Evolutionary conservation across 129 eudicot species (phyloP).

Genomic region (Helianthus tuberosus): DNA sequence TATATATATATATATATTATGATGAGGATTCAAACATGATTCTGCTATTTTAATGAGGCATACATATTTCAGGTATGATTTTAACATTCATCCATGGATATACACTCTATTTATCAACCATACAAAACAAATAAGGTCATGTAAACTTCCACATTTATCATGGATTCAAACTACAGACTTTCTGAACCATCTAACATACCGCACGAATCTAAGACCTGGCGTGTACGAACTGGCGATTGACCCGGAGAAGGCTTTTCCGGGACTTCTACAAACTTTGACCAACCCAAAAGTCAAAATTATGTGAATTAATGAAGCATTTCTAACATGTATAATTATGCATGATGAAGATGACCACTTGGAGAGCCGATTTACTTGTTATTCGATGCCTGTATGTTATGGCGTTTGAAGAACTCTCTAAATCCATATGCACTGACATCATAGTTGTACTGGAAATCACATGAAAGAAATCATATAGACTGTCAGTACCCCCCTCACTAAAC

Average conservation of each 20-base stretch:
- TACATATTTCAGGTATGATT: background rate
- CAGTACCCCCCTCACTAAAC: constrained; percentile 10
- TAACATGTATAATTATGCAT: constrained; percentile 6
- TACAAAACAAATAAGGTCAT: background rate
- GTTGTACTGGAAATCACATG: constrained; percentile 57
- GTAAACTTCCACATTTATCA: background rate
- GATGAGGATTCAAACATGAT: too few relatives aligned
- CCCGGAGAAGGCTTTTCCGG: background rate
- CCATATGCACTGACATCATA: constrained; percentile 82
- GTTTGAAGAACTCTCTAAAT: constrained; percentile 88
- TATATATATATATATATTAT: too few relatives aligned
- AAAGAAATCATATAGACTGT: background rate
- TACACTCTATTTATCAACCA: background rate
- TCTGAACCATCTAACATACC: background rate
- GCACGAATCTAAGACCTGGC: background rate
- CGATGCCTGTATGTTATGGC: constrained; percentile 54
- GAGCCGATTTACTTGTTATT: constrained; percentile 36
- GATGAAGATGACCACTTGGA: background rate
- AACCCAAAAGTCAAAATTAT: constrained; percentile 8
- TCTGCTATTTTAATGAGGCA: too few relatives aligned
- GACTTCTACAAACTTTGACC: background rate
- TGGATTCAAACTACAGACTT: background rate
- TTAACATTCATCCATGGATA: too few relatives aligned
- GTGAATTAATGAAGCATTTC: background rate
- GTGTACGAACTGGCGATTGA: background rate